Evolutionary conservation across 176 grass and related monocot genomes (phyloP), one percentile per base, ranked within the genome.

Genomic region (Oryza meyeriana): DNA sequence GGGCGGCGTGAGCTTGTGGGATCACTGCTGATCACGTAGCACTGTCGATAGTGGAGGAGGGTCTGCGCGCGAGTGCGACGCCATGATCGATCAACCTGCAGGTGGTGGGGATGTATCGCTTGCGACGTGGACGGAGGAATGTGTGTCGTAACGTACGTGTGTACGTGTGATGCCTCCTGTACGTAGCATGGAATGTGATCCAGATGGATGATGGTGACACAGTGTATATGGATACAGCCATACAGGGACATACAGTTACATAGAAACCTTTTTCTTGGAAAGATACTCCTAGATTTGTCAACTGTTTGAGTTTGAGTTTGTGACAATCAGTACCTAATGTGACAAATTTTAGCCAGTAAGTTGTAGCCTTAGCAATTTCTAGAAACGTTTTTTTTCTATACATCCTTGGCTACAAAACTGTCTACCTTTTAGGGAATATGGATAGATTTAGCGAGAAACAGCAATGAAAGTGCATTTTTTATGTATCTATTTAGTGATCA

Each of bases 1-100:
- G 10, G 34, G 42, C 62, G 75, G 76, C 52, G 84, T 89, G 66
- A 90, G 82, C 44, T 78, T 97, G 81, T 97, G 94, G 94, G 90
- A 90, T 87, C 92, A 97, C 77, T 22, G 84, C 82, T 10, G 48
- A 52, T 52, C 13, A 64, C 69, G 36, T 61, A n/a, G n/a, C n/a
- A 70, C 38, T 16, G 50, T 27, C 59, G 79, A 5, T 81, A 79
- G 61, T 86, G 77, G 69, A 81, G 70, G 76, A 32, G 32, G 42
- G 44, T 59, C 24, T 41, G 76, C 32, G 44, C 12, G 29, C 3
- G 8, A 42, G 33, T 40, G 16, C 79, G 42, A 72, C 29, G 62
- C 52, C 48, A 79, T 73, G 78, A 55, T 55, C 50, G 50, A 55
- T 20, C 50, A n/a, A 85, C 72, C 64, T 83, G 28, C 55, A 58